Percentiles rank a stretch among this genome's conserved stretches.
Conservation (phyloP, 2,329 filamentous ascomycete genomes). For the Ilyonectria robusta region DNA sequence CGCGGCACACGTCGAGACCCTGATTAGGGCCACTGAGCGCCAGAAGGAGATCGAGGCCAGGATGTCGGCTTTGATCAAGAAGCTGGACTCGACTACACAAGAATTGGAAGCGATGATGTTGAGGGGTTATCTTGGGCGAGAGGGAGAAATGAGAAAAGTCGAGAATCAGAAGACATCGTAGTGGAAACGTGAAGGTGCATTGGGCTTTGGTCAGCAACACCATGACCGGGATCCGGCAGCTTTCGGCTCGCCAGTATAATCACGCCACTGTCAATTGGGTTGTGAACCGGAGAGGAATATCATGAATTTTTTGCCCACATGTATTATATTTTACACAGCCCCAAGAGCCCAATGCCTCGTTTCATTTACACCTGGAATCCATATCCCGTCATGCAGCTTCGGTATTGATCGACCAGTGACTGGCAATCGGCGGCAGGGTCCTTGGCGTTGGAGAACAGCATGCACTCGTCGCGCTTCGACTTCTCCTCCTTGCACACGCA, state of each 20-base stretch:
- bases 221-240: background rate
- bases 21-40: conserved; percentile 43
- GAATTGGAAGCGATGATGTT: conserved; percentile 51
- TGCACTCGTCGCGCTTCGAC: conserved; percentile 93
- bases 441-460: conserved; percentile 92
- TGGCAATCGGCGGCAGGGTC: conserved; percentile 89
- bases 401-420: conserved; percentile 87
- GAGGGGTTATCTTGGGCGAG: conserved; percentile 47
- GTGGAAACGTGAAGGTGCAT: background rate
- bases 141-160: conserved; percentile 40
- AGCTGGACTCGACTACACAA: conserved; percentile 35
- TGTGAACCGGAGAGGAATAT: conserved; percentile 40
- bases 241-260: conserved; percentile 30
- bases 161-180: background rate
- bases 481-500: conserved; percentile 99
- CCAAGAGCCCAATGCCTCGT: conserved; percentile 25
- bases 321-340: conserved; percentile 46
- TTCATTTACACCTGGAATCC: conserved; percentile 79
- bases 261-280: conserved; percentile 40
- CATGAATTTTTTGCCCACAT: conserved; percentile 39
- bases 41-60: conserved; percentile 46
- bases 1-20: conserved; percentile 33
- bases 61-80: conserved; percentile 46
- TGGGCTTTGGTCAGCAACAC: background rate
- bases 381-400: conserved; percentile 91